Evolutionary conservation across 2,329 filamentous ascomycete genomes (phyloP).

Genomic region (Claviceps sp.): DNA sequence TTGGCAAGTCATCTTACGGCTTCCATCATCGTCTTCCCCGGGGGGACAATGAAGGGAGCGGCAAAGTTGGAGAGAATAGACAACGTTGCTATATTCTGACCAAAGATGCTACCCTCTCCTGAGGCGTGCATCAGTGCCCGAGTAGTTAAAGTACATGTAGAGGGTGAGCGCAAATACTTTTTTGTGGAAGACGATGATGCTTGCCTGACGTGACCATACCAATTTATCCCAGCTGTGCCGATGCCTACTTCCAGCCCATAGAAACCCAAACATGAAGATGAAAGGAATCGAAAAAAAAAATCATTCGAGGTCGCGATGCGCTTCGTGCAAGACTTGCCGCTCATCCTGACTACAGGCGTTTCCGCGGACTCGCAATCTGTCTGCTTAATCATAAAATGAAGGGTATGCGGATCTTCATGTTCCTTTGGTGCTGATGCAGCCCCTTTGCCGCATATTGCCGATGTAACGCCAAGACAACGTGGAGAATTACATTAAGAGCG

Average conservation of each 20-base stretch:
- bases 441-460: conserved; percentile 12
- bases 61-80: conserved; percentile 23
- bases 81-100: conserved; percentile 30
- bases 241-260: conserved; percentile 2
- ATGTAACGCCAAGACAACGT: conserved; percentile 15
- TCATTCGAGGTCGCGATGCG: conserved; percentile 7
- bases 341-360: conserved; percentile 14
- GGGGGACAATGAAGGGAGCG: conserved; percentile 22
- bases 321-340: conserved; percentile 17
- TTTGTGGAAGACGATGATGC: conserved; percentile 57
- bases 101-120: conserved; percentile 20
- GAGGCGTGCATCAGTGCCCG: conserved; percentile 17
- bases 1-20: conserved; percentile 35
- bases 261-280: conserved; percentile 6
- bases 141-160: conserved; percentile 53
- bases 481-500: conserved; percentile 7
- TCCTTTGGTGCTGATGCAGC: conserved; percentile 14
- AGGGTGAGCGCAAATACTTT: conserved; percentile 6
- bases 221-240: conserved; percentile 5
- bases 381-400: conserved; percentile 18
- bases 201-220: conserved; percentile 38
- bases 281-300: conserved; percentile 6
- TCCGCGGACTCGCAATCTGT: conserved; percentile 14
- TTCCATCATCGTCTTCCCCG: conserved; percentile 51
- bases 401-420: conserved; percentile 13